Evolutionary conservation across 192 early-diverging fungal species (phyloP).

Genomic region (Spizellomyces sp.): DNA sequence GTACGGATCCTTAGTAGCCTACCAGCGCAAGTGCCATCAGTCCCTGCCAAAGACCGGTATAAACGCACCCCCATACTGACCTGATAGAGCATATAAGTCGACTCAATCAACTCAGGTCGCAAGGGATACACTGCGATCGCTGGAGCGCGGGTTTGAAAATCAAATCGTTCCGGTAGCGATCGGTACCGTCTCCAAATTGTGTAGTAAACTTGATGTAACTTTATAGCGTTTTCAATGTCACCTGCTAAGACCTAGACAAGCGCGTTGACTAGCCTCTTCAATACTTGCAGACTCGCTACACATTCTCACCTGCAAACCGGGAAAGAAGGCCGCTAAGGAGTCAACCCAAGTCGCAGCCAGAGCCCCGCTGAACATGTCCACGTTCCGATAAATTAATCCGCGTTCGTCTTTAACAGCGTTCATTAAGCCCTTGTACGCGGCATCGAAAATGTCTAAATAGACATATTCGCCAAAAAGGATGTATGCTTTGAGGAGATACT

Average conservation of each 20-base stretch:
- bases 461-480: conserved; percentile 82
- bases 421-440: conserved; percentile 70
- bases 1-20: conserved; percentile 87
- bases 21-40: neutral
- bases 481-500: conserved; percentile 90
- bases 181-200: conserved; percentile 86
- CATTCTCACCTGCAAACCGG: conserved; percentile 78
- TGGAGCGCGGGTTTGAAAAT: conserved; percentile 66
- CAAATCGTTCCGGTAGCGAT: conserved; percentile 86
- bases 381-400: conserved; percentile 84
- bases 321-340: conserved; percentile 88
- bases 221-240: conserved; percentile 81
- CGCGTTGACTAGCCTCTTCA: neutral
- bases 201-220: conserved; percentile 78
- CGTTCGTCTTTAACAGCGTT: conserved; percentile 64
- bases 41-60: neutral
- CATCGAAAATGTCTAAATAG: conserved; percentile 76
- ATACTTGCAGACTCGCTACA: conserved; percentile 1
- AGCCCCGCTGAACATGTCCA: conserved; percentile 74
- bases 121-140: conserved; percentile 79
- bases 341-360: conserved; percentile 80
- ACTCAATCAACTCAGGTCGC: conserved; percentile 93
- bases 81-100: conserved; percentile 87
- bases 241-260: conserved; percentile 71
- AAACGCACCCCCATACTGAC: neutral